Evolutionary conservation across 495 filamentous ascomycete species (phyloP).

Genomic region (Neurospora terricola): DNA sequence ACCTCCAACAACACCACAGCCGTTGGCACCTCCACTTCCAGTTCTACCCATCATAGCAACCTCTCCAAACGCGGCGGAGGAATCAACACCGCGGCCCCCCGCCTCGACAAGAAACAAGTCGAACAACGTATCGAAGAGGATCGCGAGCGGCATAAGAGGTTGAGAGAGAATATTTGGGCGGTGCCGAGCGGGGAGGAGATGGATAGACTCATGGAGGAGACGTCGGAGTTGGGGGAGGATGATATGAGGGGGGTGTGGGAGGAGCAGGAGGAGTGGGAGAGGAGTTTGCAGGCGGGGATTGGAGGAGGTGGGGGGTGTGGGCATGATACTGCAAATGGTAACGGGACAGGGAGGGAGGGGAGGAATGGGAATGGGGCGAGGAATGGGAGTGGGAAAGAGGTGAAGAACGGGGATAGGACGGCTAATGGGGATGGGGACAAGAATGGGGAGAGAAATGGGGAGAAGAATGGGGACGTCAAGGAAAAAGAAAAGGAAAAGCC

Average conservation of each 20-base stretch:
- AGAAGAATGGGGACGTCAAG: background rate
- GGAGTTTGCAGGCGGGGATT: background rate
- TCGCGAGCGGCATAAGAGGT: slow-evolving; percentile 83
- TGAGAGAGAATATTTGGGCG: slow-evolving; percentile 84
- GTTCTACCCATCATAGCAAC: background rate
- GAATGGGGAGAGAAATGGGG: background rate
- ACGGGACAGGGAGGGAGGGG: background rate
- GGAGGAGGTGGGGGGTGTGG: slow-evolving; percentile 4
- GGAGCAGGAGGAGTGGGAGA: slow-evolving; percentile 51
- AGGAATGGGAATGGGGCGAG: background rate
- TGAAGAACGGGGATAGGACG: background rate
- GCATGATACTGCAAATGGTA: background rate
- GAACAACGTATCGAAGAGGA: slow-evolving; percentile 97
- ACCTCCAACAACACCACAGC: slow-evolving; percentile 4
- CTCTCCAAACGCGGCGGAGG: background rate
- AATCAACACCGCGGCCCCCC: slow-evolving; percentile 18
- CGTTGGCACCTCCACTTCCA: background rate
- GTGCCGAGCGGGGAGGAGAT: slow-evolving; percentile 57
- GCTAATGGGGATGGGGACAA: background rate
- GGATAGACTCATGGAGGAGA: slow-evolving; percentile 59
- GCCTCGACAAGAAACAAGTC: slow-evolving; percentile 72
- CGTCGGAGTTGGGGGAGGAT: slow-evolving; percentile 73
- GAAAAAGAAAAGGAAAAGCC: background rate
- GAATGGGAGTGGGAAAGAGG: background rate
- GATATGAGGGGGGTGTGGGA: slow-evolving; percentile 64